Base-by-base conservation (phyloP, 257 asterid species). In the Osmanthus fragrans region DNA sequence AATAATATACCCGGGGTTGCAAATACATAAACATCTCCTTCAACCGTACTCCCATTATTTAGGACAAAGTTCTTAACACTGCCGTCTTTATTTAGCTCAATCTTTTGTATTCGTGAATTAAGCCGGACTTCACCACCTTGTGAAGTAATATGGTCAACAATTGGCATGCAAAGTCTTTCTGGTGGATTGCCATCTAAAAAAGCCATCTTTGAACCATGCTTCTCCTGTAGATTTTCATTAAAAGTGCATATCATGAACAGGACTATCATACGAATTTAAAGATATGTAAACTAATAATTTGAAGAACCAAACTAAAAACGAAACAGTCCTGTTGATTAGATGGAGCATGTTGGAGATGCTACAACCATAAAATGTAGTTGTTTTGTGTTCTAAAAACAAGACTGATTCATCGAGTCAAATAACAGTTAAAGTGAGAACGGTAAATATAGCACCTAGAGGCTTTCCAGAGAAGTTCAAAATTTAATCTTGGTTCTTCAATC, bases 181-280 rank as follows among this genome's bases (percentile, higher is more conserved):
- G 99, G 99, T 33, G 99, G 99, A 79, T 85, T 96, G 16, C 99
- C 99, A 80, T 96, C 99, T 89, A 96, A 87, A 84, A 96, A 96
- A 2, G 99, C 98, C 99, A 96, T 96, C 86, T 96, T 96, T 15
- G 99, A 96, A 27, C 99, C 99, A 72, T 96, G 87, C 83, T 93
- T 96, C 88, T 96, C 98, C 99, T 96, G 93, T 80, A 65, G 66
- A 81, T 79, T 77, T 54, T 12, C 8, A 56, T 7, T 9, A 8
- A 56, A 54, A n/a, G 65, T 21, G 7, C 12, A n/a, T 42, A 42
- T 56, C 27, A 63, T 63, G 19, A 25, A 63, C 16, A 25, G 34
- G 39, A 47, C 12, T 70, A 70, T 58, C 7, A 12, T 0, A 63
- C 0, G 3, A 27, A 63, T 63, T 12, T 63, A 25, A 63, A 23